Percentiles rank a stretch among this genome's conserved stretches.
phyloP scores from a whole-genome alignment of 495 filamentous ascomycete genomes.

The Penicillium bovifimosum region DNA sequence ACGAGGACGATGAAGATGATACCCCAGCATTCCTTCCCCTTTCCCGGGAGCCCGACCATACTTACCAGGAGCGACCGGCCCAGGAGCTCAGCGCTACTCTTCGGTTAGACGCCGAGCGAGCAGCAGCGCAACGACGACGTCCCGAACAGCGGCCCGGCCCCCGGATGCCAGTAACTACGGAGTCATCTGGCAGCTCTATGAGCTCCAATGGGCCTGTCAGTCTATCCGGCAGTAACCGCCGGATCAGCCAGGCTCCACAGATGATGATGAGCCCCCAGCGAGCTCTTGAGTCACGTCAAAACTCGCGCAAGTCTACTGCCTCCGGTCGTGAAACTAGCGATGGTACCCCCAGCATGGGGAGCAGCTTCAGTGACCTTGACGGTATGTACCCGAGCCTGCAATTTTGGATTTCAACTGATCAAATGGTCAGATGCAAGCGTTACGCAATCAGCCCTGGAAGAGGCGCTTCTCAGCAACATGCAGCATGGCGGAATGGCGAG shows the following conservation, averaged over 20 bases:
- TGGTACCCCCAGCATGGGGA: slow-evolving; percentile 92
- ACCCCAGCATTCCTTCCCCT: slow-evolving; percentile 73
- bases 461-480: slow-evolving; percentile 89
- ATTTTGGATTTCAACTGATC: slow-evolving; percentile 4
- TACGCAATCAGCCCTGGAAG: slow-evolving; percentile 89
- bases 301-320: slow-evolving; percentile 45
- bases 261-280: slow-evolving; percentile 51
- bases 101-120: slow-evolving; percentile 41
- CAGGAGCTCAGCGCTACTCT: slow-evolving; percentile 62
- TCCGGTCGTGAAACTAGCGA: slow-evolving; percentile 68
- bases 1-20: slow-evolving; percentile 48
- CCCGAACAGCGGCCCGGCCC: slow-evolving; percentile 20
- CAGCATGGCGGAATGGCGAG: slow-evolving; percentile 78
- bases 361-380: slow-evolving; percentile 95
- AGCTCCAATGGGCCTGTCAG: slow-evolving; percentile 36
- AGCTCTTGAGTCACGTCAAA: slow-evolving; percentile 52
- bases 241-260: slow-evolving; percentile 16
- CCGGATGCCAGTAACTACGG: slow-evolving; percentile 47
- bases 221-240: slow-evolving; percentile 16
- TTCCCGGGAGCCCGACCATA: slow-evolving; percentile 22
- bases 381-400: slow-evolving; percentile 46
- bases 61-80: slow-evolving; percentile 19
- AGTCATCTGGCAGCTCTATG: slow-evolving; percentile 58
- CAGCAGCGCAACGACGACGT: slow-evolving; percentile 33
- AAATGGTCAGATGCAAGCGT: slow-evolving; percentile 71